These are phyloP conservation scores for Zymoseptoria pseudotritici DNA, from an alignment of 2,329 filamentous ascomycete genomes.

Conservation along the genomic window DNA sequence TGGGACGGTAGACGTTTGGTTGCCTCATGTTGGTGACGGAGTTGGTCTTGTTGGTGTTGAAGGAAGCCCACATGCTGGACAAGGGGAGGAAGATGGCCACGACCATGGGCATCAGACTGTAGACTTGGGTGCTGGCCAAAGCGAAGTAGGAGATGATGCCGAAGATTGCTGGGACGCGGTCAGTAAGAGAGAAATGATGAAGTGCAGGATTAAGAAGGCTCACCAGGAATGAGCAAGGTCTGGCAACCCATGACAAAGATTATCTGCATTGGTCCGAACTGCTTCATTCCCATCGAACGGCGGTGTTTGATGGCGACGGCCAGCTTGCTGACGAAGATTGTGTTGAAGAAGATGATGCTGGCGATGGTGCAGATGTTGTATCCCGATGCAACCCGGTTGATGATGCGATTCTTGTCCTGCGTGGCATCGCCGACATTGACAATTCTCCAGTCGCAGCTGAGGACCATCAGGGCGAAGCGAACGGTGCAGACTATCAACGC, in stretches of 20 bases:
- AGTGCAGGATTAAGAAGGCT: slow-evolving; percentile 19
- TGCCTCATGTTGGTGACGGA: slow-evolving; percentile 21
- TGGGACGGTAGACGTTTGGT: slow-evolving; percentile 9
- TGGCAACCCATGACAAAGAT: slow-evolving; percentile 62
- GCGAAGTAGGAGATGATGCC: slow-evolving; percentile 49
- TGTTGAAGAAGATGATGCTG: slow-evolving; percentile 55
- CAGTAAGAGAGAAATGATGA: slow-evolving; percentile 4
- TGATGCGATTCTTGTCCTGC: slow-evolving; percentile 5
- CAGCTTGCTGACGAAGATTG: slow-evolving; percentile 56
- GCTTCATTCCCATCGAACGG: slow-evolving; percentile 48
- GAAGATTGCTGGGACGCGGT: slow-evolving; percentile 47
- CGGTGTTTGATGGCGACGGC: slow-evolving; percentile 51
- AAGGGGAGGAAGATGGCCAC: slow-evolving; percentile 58
- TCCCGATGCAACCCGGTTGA: slow-evolving; percentile 37
- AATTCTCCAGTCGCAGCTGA: slow-evolving; percentile 34
- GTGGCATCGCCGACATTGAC: slow-evolving; percentile 12
- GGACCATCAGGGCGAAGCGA: slow-evolving; percentile 46
- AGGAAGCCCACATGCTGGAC: slow-evolving; percentile 58
- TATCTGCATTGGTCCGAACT: slow-evolving; percentile 59
- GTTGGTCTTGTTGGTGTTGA: slow-evolving; percentile 24
- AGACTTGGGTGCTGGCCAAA: slow-evolving; percentile 45
- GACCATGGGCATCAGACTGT: slow-evolving; percentile 49
- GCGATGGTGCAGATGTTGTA: slow-evolving; percentile 47
- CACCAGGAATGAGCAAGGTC: slow-evolving; percentile 59
- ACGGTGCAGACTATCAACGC: slow-evolving; percentile 47